A percentile compares a stretch with the other conserved stretches of the same genome.
These are phyloP conservation scores for Sporothrix euskadiensis DNA, from an alignment of 2,329 filamentous ascomycete genomes.

Conservation along the genomic window DNA sequence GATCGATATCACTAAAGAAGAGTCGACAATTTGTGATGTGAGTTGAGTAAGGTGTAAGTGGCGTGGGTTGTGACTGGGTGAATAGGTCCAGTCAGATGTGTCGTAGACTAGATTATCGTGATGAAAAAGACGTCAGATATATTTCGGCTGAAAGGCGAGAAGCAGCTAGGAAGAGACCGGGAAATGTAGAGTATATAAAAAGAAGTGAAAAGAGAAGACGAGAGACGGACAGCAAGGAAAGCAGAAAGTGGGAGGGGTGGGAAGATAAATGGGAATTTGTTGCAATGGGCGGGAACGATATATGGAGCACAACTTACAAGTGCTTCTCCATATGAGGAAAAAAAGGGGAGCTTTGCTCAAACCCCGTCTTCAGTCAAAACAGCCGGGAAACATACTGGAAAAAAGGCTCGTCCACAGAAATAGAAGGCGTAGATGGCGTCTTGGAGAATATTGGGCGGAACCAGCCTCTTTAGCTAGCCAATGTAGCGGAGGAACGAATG, in stretches of 20 bases:
- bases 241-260: constrained; percentile 1
- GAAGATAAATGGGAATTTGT: constrained; percentile 22
- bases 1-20: neutral
- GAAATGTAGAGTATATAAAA: neutral
- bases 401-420: neutral
- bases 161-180: neutral
- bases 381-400: constrained; percentile 20
- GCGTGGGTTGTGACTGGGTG: neutral
- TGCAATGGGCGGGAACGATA: neutral
- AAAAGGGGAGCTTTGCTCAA: neutral
- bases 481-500: neutral
- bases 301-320: neutral
- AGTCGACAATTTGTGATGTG: neutral
- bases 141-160: neutral
- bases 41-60: neutral
- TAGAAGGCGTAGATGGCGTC: neutral
- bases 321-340: constrained; percentile 10
- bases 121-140: neutral
- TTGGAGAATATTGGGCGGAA: constrained; percentile 7
- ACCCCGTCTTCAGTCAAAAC: constrained; percentile 21
- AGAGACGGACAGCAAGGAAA: neutral
- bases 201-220: neutral
- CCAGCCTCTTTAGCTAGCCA: constrained; percentile 6
- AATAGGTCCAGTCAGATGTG: neutral
- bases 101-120: neutral